These are phyloP conservation scores for Citrus unshiu DNA, from an alignment of 345 rosid genomes.

Conservation along the genomic window DNA sequence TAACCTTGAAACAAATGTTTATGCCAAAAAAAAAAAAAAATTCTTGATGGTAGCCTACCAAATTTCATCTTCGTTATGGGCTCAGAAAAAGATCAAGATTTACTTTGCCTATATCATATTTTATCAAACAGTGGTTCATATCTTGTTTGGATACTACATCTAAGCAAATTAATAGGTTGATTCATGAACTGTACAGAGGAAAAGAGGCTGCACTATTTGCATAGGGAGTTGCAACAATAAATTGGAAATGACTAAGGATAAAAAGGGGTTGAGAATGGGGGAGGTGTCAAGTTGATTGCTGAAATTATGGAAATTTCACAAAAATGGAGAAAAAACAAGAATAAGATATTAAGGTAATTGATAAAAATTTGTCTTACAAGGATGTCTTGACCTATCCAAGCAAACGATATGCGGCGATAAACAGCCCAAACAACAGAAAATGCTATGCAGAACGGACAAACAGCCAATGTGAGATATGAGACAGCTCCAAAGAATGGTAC, in stretches of 20 bases:
- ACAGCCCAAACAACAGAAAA: constrained; percentile 93
- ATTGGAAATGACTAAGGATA: not conserved
- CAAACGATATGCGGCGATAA: constrained; percentile 54
- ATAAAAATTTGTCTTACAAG: constrained; percentile 58
- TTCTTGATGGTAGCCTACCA: not conserved
- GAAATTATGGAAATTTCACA: not conserved
- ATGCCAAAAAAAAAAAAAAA: not conserved
- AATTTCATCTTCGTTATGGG: not conserved
- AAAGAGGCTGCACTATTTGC: not conserved
- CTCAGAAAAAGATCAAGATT: not conserved
- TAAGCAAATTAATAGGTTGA: not conserved
- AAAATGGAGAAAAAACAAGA: not conserved
- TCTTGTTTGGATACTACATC: not conserved
- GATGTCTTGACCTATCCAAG: constrained; percentile 99
- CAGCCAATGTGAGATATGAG: constrained; percentile 78
- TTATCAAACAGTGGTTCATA: not conserved
- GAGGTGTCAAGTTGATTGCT: not conserved
- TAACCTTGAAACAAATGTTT: not conserved
- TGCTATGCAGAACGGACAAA: constrained; percentile 88
- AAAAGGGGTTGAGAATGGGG: not conserved
- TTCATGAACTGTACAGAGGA: not conserved
- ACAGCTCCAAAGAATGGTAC: constrained; percentile 84
- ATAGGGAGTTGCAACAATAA: not conserved
- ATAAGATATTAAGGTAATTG: not conserved
- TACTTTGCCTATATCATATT: not conserved